A percentile compares a stretch with the other conserved stretches of the same genome.
These are phyloP conservation scores for Chrysanthemum seticuspe DNA, from an alignment of 129 eudicot genomes.

Conservation along the genomic window DNA sequence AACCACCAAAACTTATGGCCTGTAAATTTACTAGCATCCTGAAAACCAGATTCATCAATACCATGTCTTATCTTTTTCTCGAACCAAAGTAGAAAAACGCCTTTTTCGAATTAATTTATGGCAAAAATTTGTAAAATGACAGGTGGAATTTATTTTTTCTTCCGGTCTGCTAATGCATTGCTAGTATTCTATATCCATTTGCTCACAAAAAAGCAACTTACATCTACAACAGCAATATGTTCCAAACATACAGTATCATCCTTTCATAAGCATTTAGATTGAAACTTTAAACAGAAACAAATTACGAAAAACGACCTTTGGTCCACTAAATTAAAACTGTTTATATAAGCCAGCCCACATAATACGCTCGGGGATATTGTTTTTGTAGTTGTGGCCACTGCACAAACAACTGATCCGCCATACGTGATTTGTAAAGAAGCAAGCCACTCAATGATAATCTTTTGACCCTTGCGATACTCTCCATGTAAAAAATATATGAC, in stretches of 20 bases:
- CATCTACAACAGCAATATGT: neutral
- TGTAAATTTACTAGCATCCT: neutral
- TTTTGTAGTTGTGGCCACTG: conserved; percentile 89
- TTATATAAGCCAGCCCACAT: conserved; percentile 83
- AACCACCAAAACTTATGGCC: conserved; percentile 27
- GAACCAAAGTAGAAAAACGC: neutral
- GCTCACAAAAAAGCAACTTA: neutral
- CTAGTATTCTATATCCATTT: neutral
- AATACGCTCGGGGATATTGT: conserved; percentile 68
- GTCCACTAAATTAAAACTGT: conserved; percentile 15
- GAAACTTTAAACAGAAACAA: neutral
- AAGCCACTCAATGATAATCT: conserved; percentile 78
- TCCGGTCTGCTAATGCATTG: neutral
- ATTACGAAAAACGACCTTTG: neutral
- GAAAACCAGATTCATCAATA: neutral
- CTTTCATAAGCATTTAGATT: neutral
- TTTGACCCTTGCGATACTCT: conserved; percentile 93
- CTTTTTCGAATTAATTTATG: neutral
- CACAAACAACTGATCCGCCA: conserved; percentile 83
- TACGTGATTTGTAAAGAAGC: conserved; percentile 68
- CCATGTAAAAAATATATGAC: conserved; percentile 83
- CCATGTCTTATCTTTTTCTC: neutral
- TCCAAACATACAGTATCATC: neutral
- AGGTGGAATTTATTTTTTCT: too few relatives aligned
- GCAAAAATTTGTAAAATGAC: neutral